Evolutionary conservation across 106 monocot species (phyloP).

Genomic region (Allium cepa): DNA sequence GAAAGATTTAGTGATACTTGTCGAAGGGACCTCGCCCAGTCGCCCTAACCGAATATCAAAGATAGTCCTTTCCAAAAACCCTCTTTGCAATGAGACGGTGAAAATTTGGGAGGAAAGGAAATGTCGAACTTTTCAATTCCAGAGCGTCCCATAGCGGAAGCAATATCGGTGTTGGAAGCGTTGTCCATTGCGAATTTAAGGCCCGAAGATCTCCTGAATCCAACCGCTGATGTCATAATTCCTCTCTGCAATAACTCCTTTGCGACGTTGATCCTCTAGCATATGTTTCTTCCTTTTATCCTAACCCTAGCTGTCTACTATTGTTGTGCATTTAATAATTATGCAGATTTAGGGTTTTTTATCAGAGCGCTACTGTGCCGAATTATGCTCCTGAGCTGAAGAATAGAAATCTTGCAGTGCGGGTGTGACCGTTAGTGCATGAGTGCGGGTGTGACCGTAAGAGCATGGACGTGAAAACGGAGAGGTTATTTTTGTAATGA

Average conservation of each 20-base stretch:
- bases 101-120: neutral
- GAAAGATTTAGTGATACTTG: too few relatives aligned
- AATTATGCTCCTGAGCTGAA: too few relatives aligned
- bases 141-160: constrained; percentile 21
- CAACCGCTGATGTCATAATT: constrained; percentile 30
- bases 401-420: too few relatives aligned
- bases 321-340: too few relatives aligned
- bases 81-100: neutral
- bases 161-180: constrained; percentile 14
- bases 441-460: too few relatives aligned
- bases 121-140: constrained; percentile 37
- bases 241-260: constrained; percentile 31
- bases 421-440: too few relatives aligned
- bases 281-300: constrained; percentile 10
- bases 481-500: too few relatives aligned
- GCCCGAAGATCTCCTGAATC: constrained; percentile 22
- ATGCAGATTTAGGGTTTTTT: too few relatives aligned
- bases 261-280: constrained; percentile 29
- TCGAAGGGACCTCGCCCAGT: neutral
- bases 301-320: neutral
- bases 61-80: neutral
- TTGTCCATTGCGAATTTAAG: constrained; percentile 17
- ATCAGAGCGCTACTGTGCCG: too few relatives aligned
- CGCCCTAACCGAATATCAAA: neutral
- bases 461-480: too few relatives aligned